phyloP scores from a whole-genome alignment of 106 monocot genomes.

The Dactylorhiza incarnata region DNA sequence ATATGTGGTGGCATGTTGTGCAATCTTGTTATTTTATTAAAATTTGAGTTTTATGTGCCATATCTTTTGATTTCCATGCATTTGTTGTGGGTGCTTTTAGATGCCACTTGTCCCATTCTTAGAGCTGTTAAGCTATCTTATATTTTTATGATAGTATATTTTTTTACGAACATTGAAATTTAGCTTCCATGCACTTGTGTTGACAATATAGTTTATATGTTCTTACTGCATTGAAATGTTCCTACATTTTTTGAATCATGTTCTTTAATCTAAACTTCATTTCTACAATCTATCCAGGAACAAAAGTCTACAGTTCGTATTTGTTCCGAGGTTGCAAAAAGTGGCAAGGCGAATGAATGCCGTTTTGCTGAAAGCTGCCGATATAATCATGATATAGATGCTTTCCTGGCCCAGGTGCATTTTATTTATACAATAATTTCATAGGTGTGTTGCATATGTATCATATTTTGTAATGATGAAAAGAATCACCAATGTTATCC shows the following conservation, averaged over 20 bases:
- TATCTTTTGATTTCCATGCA: neutral
- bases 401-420: constrained; percentile 60
- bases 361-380: constrained; percentile 53
- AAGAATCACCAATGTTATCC: constrained; percentile 9
- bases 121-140: neutral
- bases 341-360: constrained; percentile 45
- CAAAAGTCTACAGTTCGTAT: constrained; percentile 53
- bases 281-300: constrained; percentile 33
- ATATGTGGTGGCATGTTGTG: neutral
- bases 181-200: neutral
- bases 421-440: neutral
- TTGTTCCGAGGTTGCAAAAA: constrained; percentile 70
- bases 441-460: neutral
- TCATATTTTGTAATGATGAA: neutral
- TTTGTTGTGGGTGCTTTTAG: neutral
- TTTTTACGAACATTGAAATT: neutral
- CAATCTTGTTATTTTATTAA: neutral
- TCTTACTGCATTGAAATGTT: neutral
- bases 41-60: neutral
- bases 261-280: neutral
- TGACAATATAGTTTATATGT: neutral
- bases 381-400: constrained; percentile 82
- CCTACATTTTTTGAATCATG: neutral
- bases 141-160: neutral
- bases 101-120: neutral